These are phyloP conservation scores for Amanita subjunquillea DNA, from an alignment of 768 basidiomycete genomes.

Conservation along the genomic window DNA sequence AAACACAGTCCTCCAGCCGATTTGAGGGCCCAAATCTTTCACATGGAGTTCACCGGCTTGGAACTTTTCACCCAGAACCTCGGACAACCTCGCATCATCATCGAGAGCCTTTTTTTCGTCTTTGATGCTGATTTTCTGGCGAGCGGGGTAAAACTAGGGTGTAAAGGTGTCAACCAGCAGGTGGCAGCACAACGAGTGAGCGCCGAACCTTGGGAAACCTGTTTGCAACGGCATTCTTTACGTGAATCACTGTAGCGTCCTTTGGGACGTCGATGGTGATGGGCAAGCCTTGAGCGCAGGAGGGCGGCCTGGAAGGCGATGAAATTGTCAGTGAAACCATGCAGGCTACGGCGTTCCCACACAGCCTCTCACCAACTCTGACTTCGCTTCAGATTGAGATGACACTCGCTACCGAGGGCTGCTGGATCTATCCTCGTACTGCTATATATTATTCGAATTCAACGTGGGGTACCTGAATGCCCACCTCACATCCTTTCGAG, in stretches of 20 bases:
- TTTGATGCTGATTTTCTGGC: slow-evolving; percentile 66
- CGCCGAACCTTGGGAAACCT: slow-evolving; percentile 20
- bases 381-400: too few relatives aligned
- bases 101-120: slow-evolving; percentile 51
- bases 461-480: not conserved
- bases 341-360: not conserved
- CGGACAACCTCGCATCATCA: slow-evolving; percentile 50
- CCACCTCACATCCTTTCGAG: slow-evolving; percentile 2
- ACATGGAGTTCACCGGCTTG: slow-evolving; percentile 60
- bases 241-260: slow-evolving; percentile 50
- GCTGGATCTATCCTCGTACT: too few relatives aligned
- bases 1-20: slow-evolving; percentile 84
- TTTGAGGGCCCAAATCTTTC: slow-evolving; percentile 88
- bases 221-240: slow-evolving; percentile 53
- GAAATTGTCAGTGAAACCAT: slow-evolving; percentile 44
- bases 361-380: too few relatives aligned
- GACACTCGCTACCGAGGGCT: too few relatives aligned
- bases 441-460: too few relatives aligned
- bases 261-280: slow-evolving; percentile 35
- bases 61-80: slow-evolving; percentile 36
- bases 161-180: not conserved
- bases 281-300: slow-evolving; percentile 43
- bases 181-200: not conserved
- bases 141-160: slow-evolving; percentile 51
- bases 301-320: slow-evolving; percentile 32